A percentile compares a stretch with the other conserved stretches of the same genome.
These are phyloP conservation scores for Rubia tinctorum DNA, from an alignment of 305 asterid genomes.

Conservation along the genomic window DNA sequence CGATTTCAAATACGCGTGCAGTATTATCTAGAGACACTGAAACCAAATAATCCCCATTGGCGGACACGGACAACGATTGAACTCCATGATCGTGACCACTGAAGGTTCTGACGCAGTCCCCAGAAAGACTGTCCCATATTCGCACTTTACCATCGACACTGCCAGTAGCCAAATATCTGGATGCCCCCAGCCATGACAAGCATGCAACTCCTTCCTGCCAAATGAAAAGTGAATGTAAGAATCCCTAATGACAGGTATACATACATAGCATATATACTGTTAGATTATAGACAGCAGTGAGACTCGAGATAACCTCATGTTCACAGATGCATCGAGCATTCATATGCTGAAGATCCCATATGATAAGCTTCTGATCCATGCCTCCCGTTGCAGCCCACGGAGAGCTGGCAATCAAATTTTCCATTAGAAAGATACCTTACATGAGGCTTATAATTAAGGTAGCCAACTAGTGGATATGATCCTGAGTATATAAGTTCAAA, in stretches of 20 bases:
- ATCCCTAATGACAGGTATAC: neutral
- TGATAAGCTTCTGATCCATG: constrained; percentile 4
- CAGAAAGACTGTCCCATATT: constrained; percentile 86
- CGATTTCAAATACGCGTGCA: constrained; percentile 75
- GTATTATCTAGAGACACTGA: constrained; percentile 72
- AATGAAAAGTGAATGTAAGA: neutral
- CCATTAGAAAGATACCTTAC: constrained; percentile 13
- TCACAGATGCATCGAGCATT: constrained; percentile 77
- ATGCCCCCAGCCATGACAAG: constrained; percentile 67
- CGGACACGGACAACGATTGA: constrained; percentile 56
- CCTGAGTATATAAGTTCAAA: neutral
- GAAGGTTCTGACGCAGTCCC: constrained; percentile 51
- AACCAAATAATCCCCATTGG: constrained; percentile 54
- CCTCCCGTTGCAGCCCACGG: constrained; percentile 78
- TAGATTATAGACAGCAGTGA: neutral
- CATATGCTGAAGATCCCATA: constrained; percentile 43
- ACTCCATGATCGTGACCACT: constrained; percentile 64
- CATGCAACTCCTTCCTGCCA: constrained; percentile 70
- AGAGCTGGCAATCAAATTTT: constrained; percentile 39
- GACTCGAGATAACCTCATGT: constrained; percentile 53
- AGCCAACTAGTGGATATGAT: neutral
- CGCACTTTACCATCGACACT: constrained; percentile 69
- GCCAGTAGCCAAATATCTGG: constrained; percentile 69
- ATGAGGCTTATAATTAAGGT: constrained; percentile 13
- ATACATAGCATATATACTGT: neutral